Percentiles rank a stretch among this genome's conserved stretches.
Conservation (phyloP, 2,329 filamentous ascomycete species). For the Aureobasidium sp. region DNA sequence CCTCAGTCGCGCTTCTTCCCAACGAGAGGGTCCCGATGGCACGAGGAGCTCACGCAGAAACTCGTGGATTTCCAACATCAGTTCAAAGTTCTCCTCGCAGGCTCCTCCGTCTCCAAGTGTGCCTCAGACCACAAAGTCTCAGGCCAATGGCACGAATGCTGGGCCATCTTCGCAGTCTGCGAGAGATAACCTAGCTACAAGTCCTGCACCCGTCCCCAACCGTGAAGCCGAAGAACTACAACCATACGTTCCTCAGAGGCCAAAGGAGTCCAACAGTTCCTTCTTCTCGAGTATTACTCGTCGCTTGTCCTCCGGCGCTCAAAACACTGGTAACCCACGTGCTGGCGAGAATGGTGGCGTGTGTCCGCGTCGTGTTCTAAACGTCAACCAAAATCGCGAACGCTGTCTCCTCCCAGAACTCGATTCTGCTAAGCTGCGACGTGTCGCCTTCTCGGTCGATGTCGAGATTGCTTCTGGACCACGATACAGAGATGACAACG, state of each 20-base stretch:
- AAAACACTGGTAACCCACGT: conserved; percentile 52
- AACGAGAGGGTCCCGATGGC: conserved; percentile 34
- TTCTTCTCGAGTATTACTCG: conserved; percentile 86
- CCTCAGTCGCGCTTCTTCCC: conserved; percentile 44
- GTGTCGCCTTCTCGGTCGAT: conserved; percentile 96
- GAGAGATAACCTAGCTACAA: conserved; percentile 42
- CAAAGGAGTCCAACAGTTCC: conserved; percentile 70
- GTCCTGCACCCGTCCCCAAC: conserved; percentile 62
- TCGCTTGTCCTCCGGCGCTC: conserved; percentile 73
- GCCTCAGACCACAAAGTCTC: conserved; percentile 29
- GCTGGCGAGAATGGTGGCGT: conserved; percentile 70
- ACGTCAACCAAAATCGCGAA: conserved; percentile 83
- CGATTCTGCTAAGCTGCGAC: conserved; percentile 80
- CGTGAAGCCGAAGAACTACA: conserved; percentile 44
- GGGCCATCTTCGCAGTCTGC: conserved; percentile 36
- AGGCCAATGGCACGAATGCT: conserved; percentile 29
- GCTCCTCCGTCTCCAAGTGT: conserved; percentile 28
- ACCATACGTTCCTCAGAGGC: conserved; percentile 79
- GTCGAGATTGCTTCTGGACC: conserved; percentile 95
- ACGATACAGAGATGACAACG: conserved; percentile 69
- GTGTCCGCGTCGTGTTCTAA: conserved; percentile 84
- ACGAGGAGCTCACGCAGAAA: conserved; percentile 58
- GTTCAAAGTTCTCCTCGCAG: conserved; percentile 81
- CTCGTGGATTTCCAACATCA: conserved; percentile 95
- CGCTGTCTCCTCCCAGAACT: conserved; percentile 84